Evolutionary conservation across 2,329 filamentous ascomycete species (phyloP).

Genomic region (Nemania sp.): DNA sequence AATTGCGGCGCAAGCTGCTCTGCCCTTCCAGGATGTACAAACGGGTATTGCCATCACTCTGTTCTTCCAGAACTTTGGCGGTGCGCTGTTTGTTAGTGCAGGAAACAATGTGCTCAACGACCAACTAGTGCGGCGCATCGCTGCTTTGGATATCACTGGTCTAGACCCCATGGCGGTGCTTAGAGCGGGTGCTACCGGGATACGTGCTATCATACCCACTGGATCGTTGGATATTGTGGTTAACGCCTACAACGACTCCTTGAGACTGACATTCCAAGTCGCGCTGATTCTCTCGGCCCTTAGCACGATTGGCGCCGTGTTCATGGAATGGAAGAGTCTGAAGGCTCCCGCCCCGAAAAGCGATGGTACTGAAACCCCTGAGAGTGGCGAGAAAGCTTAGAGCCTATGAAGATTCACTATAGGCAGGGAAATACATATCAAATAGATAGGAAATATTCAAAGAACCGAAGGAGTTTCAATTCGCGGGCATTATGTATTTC

Average conservation of each 20-base stretch:
- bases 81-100: conserved; percentile 4
- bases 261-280: conserved; percentile 3
- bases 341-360: conserved; percentile 1
- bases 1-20: conserved; percentile 6
- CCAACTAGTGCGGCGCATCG: background rate
- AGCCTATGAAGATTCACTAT: background rate
- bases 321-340: conserved; percentile 23
- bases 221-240: background rate
- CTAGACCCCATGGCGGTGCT: background rate
- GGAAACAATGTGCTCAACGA: background rate
- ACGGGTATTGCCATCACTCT: conserved; percentile 44
- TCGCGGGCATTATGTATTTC: background rate
- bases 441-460: background rate
- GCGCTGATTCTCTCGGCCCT: background rate
- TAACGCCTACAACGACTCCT: conserved; percentile 11
- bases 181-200: background rate
- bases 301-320: conserved; percentile 5
- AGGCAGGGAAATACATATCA: no score
- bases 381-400: background rate
- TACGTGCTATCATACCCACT: background rate
- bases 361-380: background rate
- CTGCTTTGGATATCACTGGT: background rate
- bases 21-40: conserved; percentile 38
- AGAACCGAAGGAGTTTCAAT: background rate
- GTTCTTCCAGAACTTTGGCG: conserved; percentile 11